Conservation (phyloP, 805 yeast genomes). For the Saturnispora halmiae region DNA sequence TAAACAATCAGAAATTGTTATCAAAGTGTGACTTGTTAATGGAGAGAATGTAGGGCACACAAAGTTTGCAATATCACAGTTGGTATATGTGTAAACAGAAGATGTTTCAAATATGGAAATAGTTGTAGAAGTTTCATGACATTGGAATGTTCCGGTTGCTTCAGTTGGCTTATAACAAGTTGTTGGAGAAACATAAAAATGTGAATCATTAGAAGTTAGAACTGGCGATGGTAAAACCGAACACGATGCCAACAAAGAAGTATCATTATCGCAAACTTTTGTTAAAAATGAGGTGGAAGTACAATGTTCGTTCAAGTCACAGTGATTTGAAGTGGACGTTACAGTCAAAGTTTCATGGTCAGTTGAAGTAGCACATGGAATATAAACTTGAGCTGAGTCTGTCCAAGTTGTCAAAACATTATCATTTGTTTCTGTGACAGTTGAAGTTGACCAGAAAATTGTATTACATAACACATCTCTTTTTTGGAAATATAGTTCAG, state of each 20-base stretch:
- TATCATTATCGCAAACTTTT: slow-evolving; percentile 10
- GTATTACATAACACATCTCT: no score
- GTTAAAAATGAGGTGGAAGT: slow-evolving; percentile 11
- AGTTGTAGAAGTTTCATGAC: slow-evolving; percentile 12
- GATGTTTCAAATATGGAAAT: slow-evolving; percentile 4
- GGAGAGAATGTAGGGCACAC: slow-evolving; percentile 5
- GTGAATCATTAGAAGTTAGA: slow-evolving; percentile 3
- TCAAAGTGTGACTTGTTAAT: not conserved
- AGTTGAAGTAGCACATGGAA: not conserved
- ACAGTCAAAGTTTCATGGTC: slow-evolving; percentile 1
- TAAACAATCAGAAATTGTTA: slow-evolving; percentile 3
- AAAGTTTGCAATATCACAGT: slow-evolving; percentile 14
- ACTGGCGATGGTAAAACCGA: slow-evolving; percentile 9
- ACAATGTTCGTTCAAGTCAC: slow-evolving; percentile 14
- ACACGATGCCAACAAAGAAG: slow-evolving; percentile 10
- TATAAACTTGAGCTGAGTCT: no score
- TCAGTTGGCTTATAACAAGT: slow-evolving; percentile 13
- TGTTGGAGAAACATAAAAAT: slow-evolving; percentile 12
- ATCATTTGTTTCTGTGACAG: no score
- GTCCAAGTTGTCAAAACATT: no score
- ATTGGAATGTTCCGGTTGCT: slow-evolving; percentile 14
- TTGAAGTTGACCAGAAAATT: no score
- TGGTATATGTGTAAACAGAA: slow-evolving; percentile 8
- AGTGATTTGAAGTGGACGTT: slow-evolving; percentile 12
- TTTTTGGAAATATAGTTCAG: no score